Percentiles rank a stretch among this genome's conserved stretches.
Conservation (phyloP, 768 basidiomycete genomes). For the Leucosporidium scottii region DNA sequence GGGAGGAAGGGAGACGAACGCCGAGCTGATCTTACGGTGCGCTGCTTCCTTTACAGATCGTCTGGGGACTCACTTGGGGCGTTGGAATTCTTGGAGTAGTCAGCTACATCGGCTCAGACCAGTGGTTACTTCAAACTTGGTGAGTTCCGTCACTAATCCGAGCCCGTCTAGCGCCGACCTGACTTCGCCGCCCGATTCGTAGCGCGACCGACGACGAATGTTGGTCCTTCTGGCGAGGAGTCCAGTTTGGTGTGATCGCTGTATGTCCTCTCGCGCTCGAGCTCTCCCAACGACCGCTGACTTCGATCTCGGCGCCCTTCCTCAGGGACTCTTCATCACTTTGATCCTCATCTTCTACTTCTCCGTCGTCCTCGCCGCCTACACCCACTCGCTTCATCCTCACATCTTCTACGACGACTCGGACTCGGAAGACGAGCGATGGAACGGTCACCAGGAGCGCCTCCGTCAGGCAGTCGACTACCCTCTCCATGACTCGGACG, state of each 20-base stretch:
- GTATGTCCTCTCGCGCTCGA: slow-evolving; percentile 1
- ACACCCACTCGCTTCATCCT: slow-evolving; percentile 23
- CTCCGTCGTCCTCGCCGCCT: slow-evolving; percentile 17
- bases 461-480: too few species aligned
- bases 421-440: slow-evolving; percentile 20
- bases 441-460: slow-evolving; percentile 5
- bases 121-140: too few species aligned
- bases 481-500: too few species aligned
- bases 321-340: slow-evolving; percentile 16
- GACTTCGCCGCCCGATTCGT: neutral
- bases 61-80: too few species aligned
- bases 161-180: too few species aligned
- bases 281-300: neutral
- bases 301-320: neutral
- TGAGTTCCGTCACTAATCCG: too few species aligned
- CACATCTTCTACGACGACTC: slow-evolving; percentile 12
- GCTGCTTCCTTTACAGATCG: too few species aligned
- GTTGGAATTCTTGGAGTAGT: too few species aligned
- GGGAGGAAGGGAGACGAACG: too few species aligned
- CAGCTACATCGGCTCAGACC: too few species aligned
- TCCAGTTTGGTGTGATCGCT: slow-evolving; percentile 6
- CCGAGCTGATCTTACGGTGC: too few species aligned
- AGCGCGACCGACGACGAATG: slow-evolving; percentile 8
- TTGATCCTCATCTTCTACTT: slow-evolving; percentile 19
- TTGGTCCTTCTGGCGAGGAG: neutral